These are phyloP conservation scores for Ogataea paraovalis DNA, from an alignment of 805 yeast species.

Conservation along the genomic window DNA sequence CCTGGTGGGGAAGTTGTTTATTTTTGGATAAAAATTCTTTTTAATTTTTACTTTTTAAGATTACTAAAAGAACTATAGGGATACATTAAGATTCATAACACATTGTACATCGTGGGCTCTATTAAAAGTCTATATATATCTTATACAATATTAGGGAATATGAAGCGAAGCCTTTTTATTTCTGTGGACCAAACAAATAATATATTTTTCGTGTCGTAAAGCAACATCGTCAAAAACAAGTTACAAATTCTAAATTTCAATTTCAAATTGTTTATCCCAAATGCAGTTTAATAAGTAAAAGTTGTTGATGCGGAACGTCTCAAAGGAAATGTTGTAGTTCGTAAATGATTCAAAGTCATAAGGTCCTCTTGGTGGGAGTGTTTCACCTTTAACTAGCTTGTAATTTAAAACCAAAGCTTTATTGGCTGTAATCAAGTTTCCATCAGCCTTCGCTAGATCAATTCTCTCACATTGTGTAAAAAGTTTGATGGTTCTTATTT, in stretches of 20 bases:
- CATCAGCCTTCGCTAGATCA: conserved; percentile 2
- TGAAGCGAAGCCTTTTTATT: too few relatives aligned
- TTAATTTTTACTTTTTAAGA: too few relatives aligned
- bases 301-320: conserved; percentile 20
- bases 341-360: conserved; percentile 24
- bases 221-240: too few relatives aligned
- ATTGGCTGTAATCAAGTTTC: conserved; percentile 4
- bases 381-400: conserved; percentile 21
- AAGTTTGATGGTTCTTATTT: conserved; percentile 2
- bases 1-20: conserved; percentile 40
- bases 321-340: conserved; percentile 21
- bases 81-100: too few relatives aligned
- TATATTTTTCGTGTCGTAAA: too few relatives aligned
- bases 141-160: too few relatives aligned
- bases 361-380: conserved; percentile 23
- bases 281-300: conserved; percentile 17
- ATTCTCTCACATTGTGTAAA: conserved; percentile 3
- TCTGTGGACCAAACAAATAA: too few relatives aligned
- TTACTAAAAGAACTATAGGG: too few relatives aligned
- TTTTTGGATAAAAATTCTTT: too few relatives aligned
- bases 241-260: too few relatives aligned
- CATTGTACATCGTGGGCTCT: background rate
- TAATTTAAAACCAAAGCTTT: conserved; percentile 12
- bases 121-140: too few relatives aligned
- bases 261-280: background rate